Base-by-base conservation (phyloP, 306 rosid genomes). In the Prunus salicina region DNA sequence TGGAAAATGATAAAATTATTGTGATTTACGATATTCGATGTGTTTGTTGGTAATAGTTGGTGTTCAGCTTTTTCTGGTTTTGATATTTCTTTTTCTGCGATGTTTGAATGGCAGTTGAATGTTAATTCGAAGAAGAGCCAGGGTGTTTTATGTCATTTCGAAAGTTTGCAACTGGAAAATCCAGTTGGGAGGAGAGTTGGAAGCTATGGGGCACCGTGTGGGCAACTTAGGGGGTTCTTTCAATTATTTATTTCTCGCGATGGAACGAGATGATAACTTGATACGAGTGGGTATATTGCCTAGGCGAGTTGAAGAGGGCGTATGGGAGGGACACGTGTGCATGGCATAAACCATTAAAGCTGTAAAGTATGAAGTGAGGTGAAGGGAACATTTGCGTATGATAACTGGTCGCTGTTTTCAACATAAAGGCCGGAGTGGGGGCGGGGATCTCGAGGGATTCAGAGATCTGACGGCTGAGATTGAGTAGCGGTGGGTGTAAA, bases 1-100 rank as follows among this genome's bases (percentile, higher is more conserved):
- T 90, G 86, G 79, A 81, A 38, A 85, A 79, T 86, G 75, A 77
- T 73, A 83, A 69, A 65, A 67, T 76, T 91, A 80, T 79, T 87
- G 88, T 90, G 84, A 67, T 80, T 71, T 67, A 53, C 71, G 69
- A 71, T 68, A 9, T 73, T 74, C 18, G 45, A 34, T 22, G 78
- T 8, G 47, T 16, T 10, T 34, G 13, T 19, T 14, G 43, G 43
- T 7, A 38, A 38, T 38, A 38, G 34, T 43, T 12, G 20, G 7
- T 1, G 30, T 9, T 19, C 24, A 19, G 19, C 34, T 30, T 28
- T 41, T 43, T 41, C 18, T 13, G 22, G 2, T 38, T 65, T 19
- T 63, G 27, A 0, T 63, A 46, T 57, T 12, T 19, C 8, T 3
- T 28, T 27, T n/a, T 12, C 19, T 5, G 16, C 16, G n/a, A 19